Conservation (phyloP, 208 protist genomes). For the Leishmania tarentolae region DNA sequence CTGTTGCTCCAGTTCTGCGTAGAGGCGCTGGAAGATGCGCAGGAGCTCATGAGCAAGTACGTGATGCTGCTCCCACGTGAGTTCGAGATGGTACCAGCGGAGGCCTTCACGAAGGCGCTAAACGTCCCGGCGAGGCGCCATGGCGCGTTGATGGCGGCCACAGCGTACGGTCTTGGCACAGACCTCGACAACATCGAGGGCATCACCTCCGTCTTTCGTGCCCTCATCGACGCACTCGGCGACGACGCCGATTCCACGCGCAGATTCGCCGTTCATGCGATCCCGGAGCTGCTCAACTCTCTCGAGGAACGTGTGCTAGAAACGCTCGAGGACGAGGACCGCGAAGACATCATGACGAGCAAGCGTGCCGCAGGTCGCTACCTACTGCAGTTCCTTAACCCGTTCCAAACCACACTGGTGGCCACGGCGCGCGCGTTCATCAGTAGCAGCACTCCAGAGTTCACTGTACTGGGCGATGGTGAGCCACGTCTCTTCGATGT, state of each 20-base stretch:
- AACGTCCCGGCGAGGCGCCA: constrained; percentile 61
- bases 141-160: constrained; percentile 70
- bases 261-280: constrained; percentile 52
- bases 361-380: constrained; percentile 85
- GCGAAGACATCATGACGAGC: constrained; percentile 72
- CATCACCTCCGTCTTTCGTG: constrained; percentile 65
- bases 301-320: constrained; percentile 72
- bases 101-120: constrained; percentile 67
- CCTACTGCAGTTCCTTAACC: constrained; percentile 78
- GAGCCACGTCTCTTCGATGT: constrained; percentile 82
- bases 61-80: constrained; percentile 47
- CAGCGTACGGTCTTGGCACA: constrained; percentile 69
- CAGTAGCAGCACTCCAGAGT: constrained; percentile 52
- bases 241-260: constrained; percentile 53
- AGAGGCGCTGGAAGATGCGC: constrained; percentile 62
- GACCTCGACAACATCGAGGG: constrained; percentile 71
- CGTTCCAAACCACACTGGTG: constrained; percentile 67
- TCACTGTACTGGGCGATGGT: constrained; percentile 73
- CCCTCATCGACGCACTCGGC: constrained; percentile 71
- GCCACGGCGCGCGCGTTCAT: constrained; percentile 67
- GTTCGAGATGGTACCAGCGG: constrained; percentile 59
- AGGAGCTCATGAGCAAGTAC: constrained; percentile 65
- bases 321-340: constrained; percentile 72
- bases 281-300: constrained; percentile 62
- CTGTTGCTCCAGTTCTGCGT: constrained; percentile 72